Conservation (phyloP, 805 yeast genomes). For the Saturnispora zaruensis region DNA sequence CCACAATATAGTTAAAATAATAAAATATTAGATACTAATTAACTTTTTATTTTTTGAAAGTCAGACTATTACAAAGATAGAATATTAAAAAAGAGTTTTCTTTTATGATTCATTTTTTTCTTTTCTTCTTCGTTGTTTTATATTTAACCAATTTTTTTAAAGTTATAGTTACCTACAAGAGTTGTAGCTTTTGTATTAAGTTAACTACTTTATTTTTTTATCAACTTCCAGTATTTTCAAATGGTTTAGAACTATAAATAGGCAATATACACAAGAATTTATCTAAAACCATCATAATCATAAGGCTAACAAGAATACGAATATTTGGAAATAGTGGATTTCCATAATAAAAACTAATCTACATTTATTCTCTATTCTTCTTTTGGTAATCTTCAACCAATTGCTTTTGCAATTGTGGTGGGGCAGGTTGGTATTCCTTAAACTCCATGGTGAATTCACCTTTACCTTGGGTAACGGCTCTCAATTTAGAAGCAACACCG, state of each 20-base stretch:
- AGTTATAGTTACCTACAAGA: neutral
- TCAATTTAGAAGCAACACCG: conserved; percentile 88
- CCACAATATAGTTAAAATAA: neutral
- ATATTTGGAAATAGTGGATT: neutral
- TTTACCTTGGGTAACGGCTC: conserved; percentile 98
- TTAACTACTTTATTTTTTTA: neutral
- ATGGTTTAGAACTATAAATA: conserved; percentile 1
- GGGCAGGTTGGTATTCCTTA: conserved; percentile 82
- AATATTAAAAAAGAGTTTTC: neutral
- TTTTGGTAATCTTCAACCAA: conserved; percentile 76
- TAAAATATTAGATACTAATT: neutral
- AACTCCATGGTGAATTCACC: conserved; percentile 97
- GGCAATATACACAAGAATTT: neutral
- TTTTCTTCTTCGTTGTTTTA: neutral
- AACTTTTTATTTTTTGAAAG: neutral
- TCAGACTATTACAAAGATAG: neutral
- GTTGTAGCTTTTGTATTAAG: neutral
- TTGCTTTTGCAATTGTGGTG: conserved; percentile 84
- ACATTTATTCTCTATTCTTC: conserved; percentile 32
- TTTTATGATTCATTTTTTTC: neutral
- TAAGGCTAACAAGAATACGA: neutral
- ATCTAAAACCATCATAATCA: neutral
- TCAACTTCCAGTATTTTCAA: neutral
- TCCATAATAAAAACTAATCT: neutral
- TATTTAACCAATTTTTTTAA: neutral